Base-by-base conservation (phyloP, 2,329 filamentous ascomycete genomes). In the Fusarium papillatum region DNA sequence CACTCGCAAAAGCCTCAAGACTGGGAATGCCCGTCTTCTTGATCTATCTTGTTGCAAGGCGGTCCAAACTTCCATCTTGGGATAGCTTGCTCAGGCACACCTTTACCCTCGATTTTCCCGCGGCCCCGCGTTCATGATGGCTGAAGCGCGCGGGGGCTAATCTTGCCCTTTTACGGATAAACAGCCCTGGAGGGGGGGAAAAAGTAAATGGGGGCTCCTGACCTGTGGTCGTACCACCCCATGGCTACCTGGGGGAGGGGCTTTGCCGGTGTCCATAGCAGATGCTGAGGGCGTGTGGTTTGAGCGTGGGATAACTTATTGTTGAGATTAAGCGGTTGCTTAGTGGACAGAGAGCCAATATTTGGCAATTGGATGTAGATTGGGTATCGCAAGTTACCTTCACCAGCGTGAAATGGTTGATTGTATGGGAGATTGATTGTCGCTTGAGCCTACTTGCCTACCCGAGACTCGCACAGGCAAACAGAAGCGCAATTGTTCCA, bases 31-130 rank as follows among this genome's bases (percentile, higher is more conserved):
- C 39, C 46, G 46, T 62, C 39, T 43, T 68, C 38, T 57, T 57
- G 50, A 64, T 70, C 63, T 62, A 64, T 48, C 43, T 55, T 59
- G 16, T n/a, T 43, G 38, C 7, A 29, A 31, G 55, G 72, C 67
- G 72, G 69, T 74, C 57, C 55, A 34, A 57, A 65, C 53, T 65
- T 72, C 41, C 70, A 64, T 68, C 65, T 74, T 72, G 70, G 24
- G 72, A 39, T 26, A 39, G 36, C 22, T 39, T 8, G 39, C 60
- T 60, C 14, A 36, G 31, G 16, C 57, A 24, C 57, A 13, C 17
- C 31, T 55, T 55, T 34, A 31, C 50, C 50, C 26, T 55, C 26
- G 26, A 55, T 34, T 57, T 57, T 34, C 29, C 50, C 50, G 50
- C 50, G 50, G 50, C 50, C 50, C 50, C 29, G 50, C 50, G 50